phyloP scores from a whole-genome alignment of 306 rosid species.

The Aeschynomene evenia region DNA sequence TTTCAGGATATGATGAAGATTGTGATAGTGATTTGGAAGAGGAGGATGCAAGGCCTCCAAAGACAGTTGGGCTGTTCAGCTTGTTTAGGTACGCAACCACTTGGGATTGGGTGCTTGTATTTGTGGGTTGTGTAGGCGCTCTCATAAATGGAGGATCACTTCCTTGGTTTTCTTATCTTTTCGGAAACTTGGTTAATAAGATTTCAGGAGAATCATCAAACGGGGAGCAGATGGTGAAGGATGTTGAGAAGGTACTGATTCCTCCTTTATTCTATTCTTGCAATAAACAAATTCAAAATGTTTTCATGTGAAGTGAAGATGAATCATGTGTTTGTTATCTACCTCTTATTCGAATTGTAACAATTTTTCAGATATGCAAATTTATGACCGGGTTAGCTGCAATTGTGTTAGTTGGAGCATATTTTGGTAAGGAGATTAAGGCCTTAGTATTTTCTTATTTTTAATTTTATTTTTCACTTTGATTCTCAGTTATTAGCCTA shows the following conservation, averaged over 20 bases:
- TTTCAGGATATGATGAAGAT: constrained; percentile 38
- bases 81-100: constrained; percentile 81
- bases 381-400: constrained; percentile 70
- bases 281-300: not conserved
- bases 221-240: constrained; percentile 48
- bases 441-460: not conserved
- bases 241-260: constrained; percentile 52
- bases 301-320: not conserved
- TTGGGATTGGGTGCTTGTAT: constrained; percentile 71
- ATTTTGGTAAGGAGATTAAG: constrained; percentile 58
- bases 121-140: constrained; percentile 87
- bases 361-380: constrained; percentile 71
- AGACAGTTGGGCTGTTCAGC: constrained; percentile 63
- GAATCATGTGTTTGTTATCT: not conserved
- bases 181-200: constrained; percentile 67
- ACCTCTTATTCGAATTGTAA: constrained; percentile 6
- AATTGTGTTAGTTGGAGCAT: constrained; percentile 76
- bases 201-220: constrained; percentile 44
- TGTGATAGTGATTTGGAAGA: constrained; percentile 51
- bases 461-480: not conserved
- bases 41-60: constrained; percentile 48
- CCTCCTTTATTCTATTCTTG: not conserved
- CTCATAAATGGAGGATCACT: constrained; percentile 88
- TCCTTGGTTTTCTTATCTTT: constrained; percentile 77
- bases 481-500: not conserved